Base-by-base conservation (phyloP, 1,139 yeast genomes). In the Zygoascus meyerae region DNA sequence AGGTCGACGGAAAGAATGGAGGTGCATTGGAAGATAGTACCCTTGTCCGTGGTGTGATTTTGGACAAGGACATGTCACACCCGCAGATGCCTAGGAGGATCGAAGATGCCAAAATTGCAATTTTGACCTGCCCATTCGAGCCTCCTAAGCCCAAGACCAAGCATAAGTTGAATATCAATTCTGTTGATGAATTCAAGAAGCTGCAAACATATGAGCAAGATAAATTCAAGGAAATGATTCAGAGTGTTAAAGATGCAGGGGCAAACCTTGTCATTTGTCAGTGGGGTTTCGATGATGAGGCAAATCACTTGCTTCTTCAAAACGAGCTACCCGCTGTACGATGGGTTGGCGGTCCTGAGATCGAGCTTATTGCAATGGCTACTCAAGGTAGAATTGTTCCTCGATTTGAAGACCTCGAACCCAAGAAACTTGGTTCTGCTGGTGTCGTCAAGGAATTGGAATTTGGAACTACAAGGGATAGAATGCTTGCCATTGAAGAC, bases 221-320 rank as follows among this genome's bases (percentile, higher is more conserved):
- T 54, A 90, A 87, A 66, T 94, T 92, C 64, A 79, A 75, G 64
- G 89, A 86, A 65, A 92, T 94, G 98, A 89, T 92, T 53, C 77
- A 83, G 52, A 72, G 75, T 52, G 95, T 92, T 48, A 90, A 94
- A 69, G 78, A 76, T 17, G 76, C 95, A 0, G 98, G 98, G 32
- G 98, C 99, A 32, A 92, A 90, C 65, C 79, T 90, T 45, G 98
- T 92, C 49, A 94, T 95, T 35, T 92, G 98, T 71, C 99, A 92
- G 72, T 92, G 98, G 98, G 99, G 99, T 11, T 94, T 94, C 63
- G 98, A 94, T 65, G 99, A 94, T 67, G 98, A 94, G 71, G 98
- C 98, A 39, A 94, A 92, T 69, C 97, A 94, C 67, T 72, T 92
- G 63, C 75, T 92, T 53, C 73, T 90, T 58, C 86, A 94, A 59